Percentiles rank a stretch among this genome's conserved stretches.
Evolutionary conservation across 805 yeast genomes (phyloP).

Genomic region (Candida yuanshanica): DNA sequence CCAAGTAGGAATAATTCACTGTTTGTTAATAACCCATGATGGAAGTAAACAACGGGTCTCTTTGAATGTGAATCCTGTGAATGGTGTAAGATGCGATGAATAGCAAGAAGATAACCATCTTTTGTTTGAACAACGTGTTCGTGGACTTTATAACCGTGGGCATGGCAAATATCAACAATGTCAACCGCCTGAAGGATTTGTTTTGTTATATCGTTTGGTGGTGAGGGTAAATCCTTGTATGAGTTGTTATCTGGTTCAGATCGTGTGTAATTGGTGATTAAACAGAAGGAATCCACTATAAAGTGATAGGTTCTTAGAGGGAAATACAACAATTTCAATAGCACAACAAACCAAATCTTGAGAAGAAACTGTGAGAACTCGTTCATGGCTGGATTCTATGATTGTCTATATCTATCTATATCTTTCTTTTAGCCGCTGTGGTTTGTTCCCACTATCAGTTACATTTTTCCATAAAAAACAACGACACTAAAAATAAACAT

Average conservation of each 20-base stretch:
- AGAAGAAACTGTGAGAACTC: neutral
- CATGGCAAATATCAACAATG: conserved; percentile 4
- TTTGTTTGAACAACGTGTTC: conserved; percentile 71
- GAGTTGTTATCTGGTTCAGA: neutral
- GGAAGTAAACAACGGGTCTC: conserved; percentile 64
- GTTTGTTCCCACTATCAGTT: no score
- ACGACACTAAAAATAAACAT: no score
- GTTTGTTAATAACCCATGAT: conserved; percentile 83
- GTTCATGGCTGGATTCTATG: neutral
- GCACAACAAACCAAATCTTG: neutral
- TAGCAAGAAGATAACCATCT: conserved; percentile 70
- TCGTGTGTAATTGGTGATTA: neutral
- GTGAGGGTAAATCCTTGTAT: neutral
- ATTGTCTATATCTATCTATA: no score
- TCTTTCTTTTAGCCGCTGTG: no score
- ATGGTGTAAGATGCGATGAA: conserved; percentile 47
- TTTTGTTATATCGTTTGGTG: neutral
- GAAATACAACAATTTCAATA: neutral
- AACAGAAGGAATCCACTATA: neutral
- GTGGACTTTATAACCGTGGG: conserved; percentile 60
- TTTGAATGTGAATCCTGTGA: conserved; percentile 35
- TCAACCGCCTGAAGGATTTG: conserved; percentile 4
- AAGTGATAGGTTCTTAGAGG: neutral
- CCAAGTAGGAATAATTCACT: conserved; percentile 58
- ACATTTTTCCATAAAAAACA: no score